Base-by-base conservation (phyloP, 164 flowering plant species). In the Macadamia integrifolia region DNA sequence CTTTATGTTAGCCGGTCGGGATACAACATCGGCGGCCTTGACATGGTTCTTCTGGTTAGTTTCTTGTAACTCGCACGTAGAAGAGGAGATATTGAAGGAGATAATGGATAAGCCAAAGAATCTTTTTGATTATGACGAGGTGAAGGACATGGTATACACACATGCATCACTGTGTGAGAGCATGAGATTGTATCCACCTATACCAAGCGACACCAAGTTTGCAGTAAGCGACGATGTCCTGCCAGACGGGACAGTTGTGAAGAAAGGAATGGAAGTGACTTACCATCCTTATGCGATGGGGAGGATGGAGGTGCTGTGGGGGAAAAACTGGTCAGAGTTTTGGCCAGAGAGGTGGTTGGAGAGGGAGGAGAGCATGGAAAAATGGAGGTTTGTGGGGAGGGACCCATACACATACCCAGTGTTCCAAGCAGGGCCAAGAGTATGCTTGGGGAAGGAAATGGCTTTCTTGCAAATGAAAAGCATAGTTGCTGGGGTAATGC, bases 221-320 rank as follows among this genome's bases (percentile, higher is more conserved):
- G 88, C 85, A 0, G 61, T 46, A 42, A 28, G 17, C 0, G 88
- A 82, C 46, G 88, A 87, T 62, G 72, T 81, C 9, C 69, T 82
- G 71, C 92, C 92, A 14, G 85, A 82, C 48, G 92, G 90, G 32
- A 80, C 81, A 9, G 63, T 31, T 35, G 83, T 84, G 66, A 80
- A 71, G 74, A 84, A 81, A 67, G 88, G 86, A 3, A 72, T 8
- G 71, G 58, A 71, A 14, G 81, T 87, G 59, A 43, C 75, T 3
- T 86, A 82, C 67, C 77, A 73, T 76, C 82, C 85, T 0, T 84
- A 87, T 58, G 87, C 88, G 3, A 86, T 87, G 88, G 87, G 90
- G 48, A 74, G 88, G 71, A 61, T 75, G 75, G 79, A 78, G 74
- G 43, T 29, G n/a, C 7, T 86, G 9, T 86, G 89, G 88, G 89